A percentile compares a stretch with the other conserved stretches of the same genome.
phyloP scores from a whole-genome alignment of 768 basidiomycete genomes.

The Auriculariales sp. region DNA sequence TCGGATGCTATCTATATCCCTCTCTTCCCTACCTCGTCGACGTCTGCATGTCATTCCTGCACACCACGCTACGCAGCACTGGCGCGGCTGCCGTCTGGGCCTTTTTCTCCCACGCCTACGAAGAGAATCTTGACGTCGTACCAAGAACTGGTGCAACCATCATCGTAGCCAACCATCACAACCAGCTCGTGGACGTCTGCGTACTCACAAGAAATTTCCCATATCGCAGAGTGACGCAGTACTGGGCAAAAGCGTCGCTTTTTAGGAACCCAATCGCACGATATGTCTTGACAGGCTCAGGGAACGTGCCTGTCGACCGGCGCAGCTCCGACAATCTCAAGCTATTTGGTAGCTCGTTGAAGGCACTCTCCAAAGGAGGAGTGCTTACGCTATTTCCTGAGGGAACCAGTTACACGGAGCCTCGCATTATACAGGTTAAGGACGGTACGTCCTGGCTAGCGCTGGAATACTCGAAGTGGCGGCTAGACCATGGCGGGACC shows the following conservation, averaged over 20 bases:
- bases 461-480: slow-evolving; percentile 80
- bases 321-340: slow-evolving; percentile 27
- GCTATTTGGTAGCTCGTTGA: slow-evolving; percentile 26
- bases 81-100: slow-evolving; percentile 20
- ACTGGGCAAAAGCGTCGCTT: slow-evolving; percentile 24
- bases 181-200: slow-evolving; percentile 16
- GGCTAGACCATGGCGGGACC: slow-evolving; percentile 36
- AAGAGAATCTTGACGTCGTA: slow-evolving; percentile 26
- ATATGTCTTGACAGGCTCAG: slow-evolving; percentile 23
- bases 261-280: slow-evolving; percentile 25
- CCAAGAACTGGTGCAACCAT: slow-evolving; percentile 17
- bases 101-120: slow-evolving; percentile 23
- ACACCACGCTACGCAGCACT: not conserved
- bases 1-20: not conserved
- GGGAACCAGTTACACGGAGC: slow-evolving; percentile 26
- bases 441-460: slow-evolving; percentile 94
- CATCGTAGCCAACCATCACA: slow-evolving; percentile 24
- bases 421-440: slow-evolving; percentile 26
- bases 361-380: slow-evolving; percentile 10
- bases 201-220: slow-evolving; percentile 35
- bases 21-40: too few species aligned
- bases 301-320: slow-evolving; percentile 22
- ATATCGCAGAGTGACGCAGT: slow-evolving; percentile 1
- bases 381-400: slow-evolving; percentile 7
- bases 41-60: not conserved